Evolutionary conservation across 2,329 filamentous ascomycete species (phyloP), one percentile per base, ranked within the genome.

Genomic region (Cladosporium sp.): DNA sequence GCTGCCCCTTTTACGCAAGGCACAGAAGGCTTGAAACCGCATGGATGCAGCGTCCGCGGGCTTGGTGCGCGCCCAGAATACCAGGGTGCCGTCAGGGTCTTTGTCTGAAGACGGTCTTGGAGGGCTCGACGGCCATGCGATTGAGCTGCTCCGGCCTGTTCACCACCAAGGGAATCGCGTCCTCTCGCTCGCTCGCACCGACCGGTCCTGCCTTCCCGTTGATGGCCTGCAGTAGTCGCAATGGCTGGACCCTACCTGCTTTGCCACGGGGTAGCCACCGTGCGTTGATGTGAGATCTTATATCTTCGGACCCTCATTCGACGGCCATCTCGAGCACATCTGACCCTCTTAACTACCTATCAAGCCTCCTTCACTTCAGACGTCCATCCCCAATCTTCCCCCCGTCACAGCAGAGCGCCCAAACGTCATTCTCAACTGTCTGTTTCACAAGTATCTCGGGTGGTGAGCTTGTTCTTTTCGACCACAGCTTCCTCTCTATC

Each of bases 201-300:
- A 32, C 22, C 16, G 32, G 32, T 46, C 33, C 32, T 46, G 33
- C 43, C 43, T 46, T 19, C 16, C 35, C 35, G 35, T 9, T 15
- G 7, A 38, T 38, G 20, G 7, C 45, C 45, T 48, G 45, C 45
- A 48, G 45, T 33, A 48, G 25, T 40, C 43, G 43, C 43, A 36
- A 48, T 40, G 45, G 16, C 45, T 48, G 45, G 45, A 33, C 45
- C 45, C 45, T 48, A 32, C 25, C 15, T 7, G 4, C 19, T 18
- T 9, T 36, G 42, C 32, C 42, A 45, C 32, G 42, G 41, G 42
- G 30, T 36, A 48, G 45, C 27, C 36, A 40, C 36, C 45, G 36
- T 48, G 36, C 45, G 13, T 27, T n/a, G 9, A 27, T 7, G 36
- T 16, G 16, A 12, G 45, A 16, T 40, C 36, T 48, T 48, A 48